Evolutionary conservation across 2,329 filamentous ascomycete species (phyloP).

Genomic region (Penicillium sp.): DNA sequence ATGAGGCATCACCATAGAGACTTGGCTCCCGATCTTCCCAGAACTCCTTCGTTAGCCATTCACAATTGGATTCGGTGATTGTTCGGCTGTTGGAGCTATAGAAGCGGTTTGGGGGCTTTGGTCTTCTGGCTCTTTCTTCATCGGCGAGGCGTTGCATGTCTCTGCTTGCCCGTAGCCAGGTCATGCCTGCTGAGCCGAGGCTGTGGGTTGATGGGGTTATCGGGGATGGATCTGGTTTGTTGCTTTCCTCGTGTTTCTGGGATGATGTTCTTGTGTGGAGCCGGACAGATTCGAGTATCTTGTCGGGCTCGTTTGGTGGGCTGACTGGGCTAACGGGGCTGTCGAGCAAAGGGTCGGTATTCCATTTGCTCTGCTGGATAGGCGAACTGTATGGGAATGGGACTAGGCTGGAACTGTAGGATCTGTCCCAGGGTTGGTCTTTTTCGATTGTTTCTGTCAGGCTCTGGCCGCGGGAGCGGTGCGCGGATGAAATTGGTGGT

Average conservation of each 20-base stretch:
- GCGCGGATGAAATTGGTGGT: not conserved
- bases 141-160: slow-evolving; percentile 6
- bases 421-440: slow-evolving; percentile 5
- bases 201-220: not conserved
- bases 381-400: slow-evolving; percentile 24
- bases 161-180: slow-evolving; percentile 16
- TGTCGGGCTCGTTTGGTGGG: slow-evolving; percentile 4
- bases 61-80: not conserved
- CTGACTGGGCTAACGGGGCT: slow-evolving; percentile 1
- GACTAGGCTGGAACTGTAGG: slow-evolving; percentile 12
- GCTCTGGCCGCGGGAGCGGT: slow-evolving; percentile 10
- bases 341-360: not conserved
- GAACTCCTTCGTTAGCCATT: slow-evolving; percentile 8
- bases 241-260: not conserved
- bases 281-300: not conserved
- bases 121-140: not conserved
- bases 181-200: slow-evolving; percentile 11
- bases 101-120: slow-evolving; percentile 13
- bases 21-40: slow-evolving; percentile 7
- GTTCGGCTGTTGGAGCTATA: slow-evolving; percentile 17
- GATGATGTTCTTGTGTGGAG: not conserved
- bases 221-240: not conserved
- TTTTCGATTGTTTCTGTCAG: slow-evolving; percentile 6
- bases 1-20: slow-evolving; percentile 5
- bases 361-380: slow-evolving; percentile 7